phyloP scores from a whole-genome alignment of 805 yeast species.

The Brettanomyces naardenensis region DNA sequence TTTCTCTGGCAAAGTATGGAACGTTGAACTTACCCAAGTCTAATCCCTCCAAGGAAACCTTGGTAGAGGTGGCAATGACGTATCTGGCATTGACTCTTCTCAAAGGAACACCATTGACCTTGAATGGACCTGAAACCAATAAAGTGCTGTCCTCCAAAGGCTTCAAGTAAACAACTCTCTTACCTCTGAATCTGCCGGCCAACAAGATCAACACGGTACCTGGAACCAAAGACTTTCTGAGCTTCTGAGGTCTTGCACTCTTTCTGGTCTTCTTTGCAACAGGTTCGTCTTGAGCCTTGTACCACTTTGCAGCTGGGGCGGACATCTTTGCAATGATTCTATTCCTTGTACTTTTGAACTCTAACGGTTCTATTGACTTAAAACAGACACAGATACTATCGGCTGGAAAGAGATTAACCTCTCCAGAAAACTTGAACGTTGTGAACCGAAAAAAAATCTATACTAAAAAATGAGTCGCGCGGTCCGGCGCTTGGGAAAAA shows the following conservation, averaged over 20 bases:
- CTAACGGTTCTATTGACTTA: not conserved
- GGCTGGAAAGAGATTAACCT: not conserved
- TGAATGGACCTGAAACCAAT: conserved; percentile 98
- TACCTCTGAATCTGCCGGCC: conserved; percentile 99
- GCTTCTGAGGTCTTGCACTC: conserved; percentile 86
- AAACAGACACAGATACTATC: not conserved
- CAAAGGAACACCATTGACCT: conserved; percentile 98
- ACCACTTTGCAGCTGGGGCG: conserved; percentile 46
- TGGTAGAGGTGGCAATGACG: conserved; percentile 97
- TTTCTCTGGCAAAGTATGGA: conserved; percentile 95
- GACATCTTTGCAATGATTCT: conserved; percentile 19
- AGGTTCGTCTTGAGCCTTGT: conserved; percentile 75
- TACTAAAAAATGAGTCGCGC: not conserved
- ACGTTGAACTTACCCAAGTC: conserved; percentile 88
- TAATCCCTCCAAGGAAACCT: conserved; percentile 70
- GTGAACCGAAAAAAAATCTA: not conserved
- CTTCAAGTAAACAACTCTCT: conserved; percentile 98
- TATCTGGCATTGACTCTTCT: conserved; percentile 98
- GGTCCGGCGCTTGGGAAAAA: not conserved
- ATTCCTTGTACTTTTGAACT: conserved; percentile 2
- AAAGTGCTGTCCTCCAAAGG: conserved; percentile 95
- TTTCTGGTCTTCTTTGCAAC: conserved; percentile 85
- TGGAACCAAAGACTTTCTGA: conserved; percentile 93
- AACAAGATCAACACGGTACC: conserved; percentile 96
- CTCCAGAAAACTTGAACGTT: not conserved